A percentile compares a stretch with the other conserved stretches of the same genome.
phyloP scores from a whole-genome alignment of 768 basidiomycete genomes.

The Guyanaporus albipodus region DNA sequence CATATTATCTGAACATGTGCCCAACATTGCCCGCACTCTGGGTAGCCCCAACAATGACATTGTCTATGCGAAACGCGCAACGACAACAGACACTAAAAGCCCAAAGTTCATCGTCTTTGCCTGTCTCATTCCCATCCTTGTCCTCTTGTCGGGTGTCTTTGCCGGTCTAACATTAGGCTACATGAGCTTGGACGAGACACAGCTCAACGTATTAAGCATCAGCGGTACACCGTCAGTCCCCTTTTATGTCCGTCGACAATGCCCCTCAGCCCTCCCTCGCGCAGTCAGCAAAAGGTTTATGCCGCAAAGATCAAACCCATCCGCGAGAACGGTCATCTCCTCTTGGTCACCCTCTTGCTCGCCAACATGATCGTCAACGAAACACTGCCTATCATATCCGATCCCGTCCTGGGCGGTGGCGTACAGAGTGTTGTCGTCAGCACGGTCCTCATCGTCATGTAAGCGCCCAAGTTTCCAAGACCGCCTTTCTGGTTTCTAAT shows the following conservation, averaged over 20 bases:
- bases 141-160: constrained; percentile 79
- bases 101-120: constrained; percentile 38
- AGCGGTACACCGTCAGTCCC: constrained; percentile 73
- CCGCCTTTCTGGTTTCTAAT: not conserved
- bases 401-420: constrained; percentile 76
- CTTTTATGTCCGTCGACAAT: not conserved
- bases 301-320: constrained; percentile 86
- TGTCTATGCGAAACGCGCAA: constrained; percentile 31
- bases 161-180: constrained; percentile 90
- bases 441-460: constrained; percentile 87
- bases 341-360: constrained; percentile 77
- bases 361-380: constrained; percentile 94
- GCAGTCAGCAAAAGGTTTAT: constrained; percentile 74
- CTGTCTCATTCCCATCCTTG: constrained; percentile 77
- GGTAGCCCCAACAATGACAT: constrained; percentile 8
- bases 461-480: constrained; percentile 43
- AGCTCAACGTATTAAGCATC: constrained; percentile 81
- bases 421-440: constrained; percentile 74
- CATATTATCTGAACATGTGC: constrained; percentile 43
- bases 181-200: constrained; percentile 91
- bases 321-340: constrained; percentile 75
- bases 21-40: constrained; percentile 32
- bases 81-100: constrained; percentile 13
- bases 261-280: not conserved
- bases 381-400: constrained; percentile 78